These are phyloP conservation scores for Cyberlindnera mississippiensis DNA, from an alignment of 805 yeast species.

Conservation along the genomic window DNA sequence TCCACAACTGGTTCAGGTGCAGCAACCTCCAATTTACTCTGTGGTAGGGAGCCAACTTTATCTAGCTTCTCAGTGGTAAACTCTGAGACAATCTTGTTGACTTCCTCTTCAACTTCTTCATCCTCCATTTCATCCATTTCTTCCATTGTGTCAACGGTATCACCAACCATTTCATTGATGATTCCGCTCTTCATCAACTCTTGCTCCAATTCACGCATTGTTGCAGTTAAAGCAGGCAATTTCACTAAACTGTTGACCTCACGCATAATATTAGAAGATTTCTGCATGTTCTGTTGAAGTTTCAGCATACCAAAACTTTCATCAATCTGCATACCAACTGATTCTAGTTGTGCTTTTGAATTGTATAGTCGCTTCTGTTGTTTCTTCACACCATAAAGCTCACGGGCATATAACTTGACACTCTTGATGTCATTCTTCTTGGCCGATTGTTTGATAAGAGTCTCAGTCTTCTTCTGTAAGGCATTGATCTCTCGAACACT, in stretches of 20 bases:
- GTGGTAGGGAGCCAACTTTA: conserved; percentile 36
- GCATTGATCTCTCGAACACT: conserved; percentile 52
- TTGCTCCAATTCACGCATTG: conserved; percentile 81
- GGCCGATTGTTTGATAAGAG: conserved; percentile 68
- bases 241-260: conserved; percentile 78
- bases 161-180: conserved; percentile 94
- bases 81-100: conserved; percentile 55
- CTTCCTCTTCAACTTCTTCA: conserved; percentile 58
- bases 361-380: conserved; percentile 71
- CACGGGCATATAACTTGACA: conserved; percentile 79
- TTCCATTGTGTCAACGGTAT: conserved; percentile 67
- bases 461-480: conserved; percentile 74
- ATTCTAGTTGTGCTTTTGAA: conserved; percentile 81
- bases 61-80: conserved; percentile 40
- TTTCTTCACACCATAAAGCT: conserved; percentile 65
- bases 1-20: conserved; percentile 44
- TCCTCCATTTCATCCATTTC: conserved; percentile 67
- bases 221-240: conserved; percentile 73
- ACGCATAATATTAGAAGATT: conserved; percentile 77
- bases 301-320: conserved; percentile 88
- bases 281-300: conserved; percentile 74
- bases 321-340: conserved; percentile 82
- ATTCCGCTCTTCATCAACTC: conserved; percentile 85
- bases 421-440: conserved; percentile 71
- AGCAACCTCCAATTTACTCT: conserved; percentile 20